Evolutionary conservation across 108 stramenopile genomes (phyloP).

Genomic region (Nitzschia sp.): DNA sequence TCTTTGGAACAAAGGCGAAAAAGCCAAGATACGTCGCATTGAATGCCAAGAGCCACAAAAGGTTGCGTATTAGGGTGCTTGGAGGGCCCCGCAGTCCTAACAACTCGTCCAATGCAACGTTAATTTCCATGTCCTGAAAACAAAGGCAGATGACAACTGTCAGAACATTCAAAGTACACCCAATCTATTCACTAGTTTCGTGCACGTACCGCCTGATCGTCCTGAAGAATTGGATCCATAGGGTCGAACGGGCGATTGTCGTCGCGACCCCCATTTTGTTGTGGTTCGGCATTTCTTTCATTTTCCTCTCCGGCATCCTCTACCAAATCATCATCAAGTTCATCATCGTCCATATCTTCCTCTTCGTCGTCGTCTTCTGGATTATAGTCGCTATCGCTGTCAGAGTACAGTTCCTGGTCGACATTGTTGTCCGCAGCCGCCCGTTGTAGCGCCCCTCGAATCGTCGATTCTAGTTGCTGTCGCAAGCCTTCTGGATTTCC

Average conservation of each 20-base stretch:
- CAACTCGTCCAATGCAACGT: slow-evolving; percentile 90
- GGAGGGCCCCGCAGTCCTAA: slow-evolving; percentile 93
- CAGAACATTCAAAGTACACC: neutral
- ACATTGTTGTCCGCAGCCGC: neutral
- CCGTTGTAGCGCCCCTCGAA: neutral
- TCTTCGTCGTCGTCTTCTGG: slow-evolving; percentile 15
- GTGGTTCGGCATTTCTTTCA: neutral
- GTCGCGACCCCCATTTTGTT: neutral
- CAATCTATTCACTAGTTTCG: neutral
- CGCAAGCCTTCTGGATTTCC: neutral
- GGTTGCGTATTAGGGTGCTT: slow-evolving; percentile 76
- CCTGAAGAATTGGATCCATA: slow-evolving; percentile 61
- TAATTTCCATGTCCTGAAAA: slow-evolving; percentile 80
- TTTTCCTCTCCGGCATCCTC: slow-evolving; percentile 12
- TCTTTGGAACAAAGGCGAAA: slow-evolving; percentile 84
- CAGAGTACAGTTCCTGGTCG: neutral
- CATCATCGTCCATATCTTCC: slow-evolving; percentile 31
- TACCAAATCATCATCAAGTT: slow-evolving; percentile 38
- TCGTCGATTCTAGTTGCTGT: neutral
- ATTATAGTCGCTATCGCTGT: slow-evolving; percentile 12
- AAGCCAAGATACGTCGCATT: slow-evolving; percentile 91
- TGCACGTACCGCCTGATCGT: slow-evolving; percentile 63
- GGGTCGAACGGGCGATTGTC: slow-evolving; percentile 49
- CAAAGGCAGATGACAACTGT: neutral
- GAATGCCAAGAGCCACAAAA: slow-evolving; percentile 89